These are phyloP conservation scores for Hypoxylon trugodes DNA, from an alignment of 495 filamentous ascomycete species.

Conservation along the genomic window DNA sequence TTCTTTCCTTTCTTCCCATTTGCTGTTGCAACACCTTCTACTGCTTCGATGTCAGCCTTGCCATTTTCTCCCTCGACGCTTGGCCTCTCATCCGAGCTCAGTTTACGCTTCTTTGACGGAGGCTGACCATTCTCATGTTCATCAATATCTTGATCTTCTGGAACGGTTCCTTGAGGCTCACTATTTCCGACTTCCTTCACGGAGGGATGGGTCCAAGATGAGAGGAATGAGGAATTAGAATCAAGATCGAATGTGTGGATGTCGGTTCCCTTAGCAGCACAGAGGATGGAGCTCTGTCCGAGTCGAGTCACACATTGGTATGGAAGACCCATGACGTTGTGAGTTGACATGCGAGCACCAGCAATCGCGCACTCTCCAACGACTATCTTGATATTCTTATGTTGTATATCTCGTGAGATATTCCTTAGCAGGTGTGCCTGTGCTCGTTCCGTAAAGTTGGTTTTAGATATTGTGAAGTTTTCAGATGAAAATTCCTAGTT, in stretches of 20 bases:
- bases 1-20: conserved; percentile 28
- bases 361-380: not conserved
- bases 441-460: not conserved
- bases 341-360: conserved; percentile 41
- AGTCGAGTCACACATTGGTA: conserved; percentile 50
- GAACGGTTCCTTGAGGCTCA: conserved; percentile 18
- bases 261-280: conserved; percentile 65
- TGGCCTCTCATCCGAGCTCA: conserved; percentile 38
- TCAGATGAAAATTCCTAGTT: conserved; percentile 22
- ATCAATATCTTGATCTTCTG: conserved; percentile 33
- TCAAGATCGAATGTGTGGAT: conserved; percentile 60
- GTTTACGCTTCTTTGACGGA: conserved; percentile 39
- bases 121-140: conserved; percentile 39
- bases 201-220: conserved; percentile 59
- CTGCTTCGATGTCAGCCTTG: conserved; percentile 16
- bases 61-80: conserved; percentile 10
- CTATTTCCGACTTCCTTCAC: conserved; percentile 28
- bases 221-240: conserved; percentile 54
- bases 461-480: not conserved
- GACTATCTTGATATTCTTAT: not conserved
- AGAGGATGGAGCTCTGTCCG: conserved; percentile 51
- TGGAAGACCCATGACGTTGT: conserved; percentile 62
- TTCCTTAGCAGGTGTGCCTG: no score
- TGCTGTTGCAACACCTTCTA: conserved; percentile 5
- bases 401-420: not conserved